These are phyloP conservation scores for Metschnikowia dekortorum DNA, from an alignment of 805 yeast genomes.

Conservation along the genomic window DNA sequence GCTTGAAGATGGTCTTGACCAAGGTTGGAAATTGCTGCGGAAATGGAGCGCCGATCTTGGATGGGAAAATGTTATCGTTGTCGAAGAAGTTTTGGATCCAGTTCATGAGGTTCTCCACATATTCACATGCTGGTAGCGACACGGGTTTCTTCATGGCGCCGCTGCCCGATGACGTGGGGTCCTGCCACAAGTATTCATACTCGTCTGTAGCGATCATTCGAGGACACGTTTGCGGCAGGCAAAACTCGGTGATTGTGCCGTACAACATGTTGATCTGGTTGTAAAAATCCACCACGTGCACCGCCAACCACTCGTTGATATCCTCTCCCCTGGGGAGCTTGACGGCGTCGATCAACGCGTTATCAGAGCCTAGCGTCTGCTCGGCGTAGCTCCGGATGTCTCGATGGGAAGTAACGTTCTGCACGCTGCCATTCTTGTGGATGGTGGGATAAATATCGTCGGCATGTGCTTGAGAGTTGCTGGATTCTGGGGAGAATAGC, in stretches of 20 bases:
- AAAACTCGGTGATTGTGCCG: slow-evolving; percentile 92
- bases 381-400: slow-evolving; percentile 88
- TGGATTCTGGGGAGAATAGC: slow-evolving; percentile 7
- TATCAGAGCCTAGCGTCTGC: slow-evolving; percentile 89
- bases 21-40: slow-evolving; percentile 76
- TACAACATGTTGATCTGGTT: slow-evolving; percentile 95
- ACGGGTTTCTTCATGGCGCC: slow-evolving; percentile 61
- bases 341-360: slow-evolving; percentile 88
- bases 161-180: slow-evolving; percentile 38
- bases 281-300: slow-evolving; percentile 95
- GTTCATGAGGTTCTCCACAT: slow-evolving; percentile 86
- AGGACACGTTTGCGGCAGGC: slow-evolving; percentile 94
- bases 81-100: slow-evolving; percentile 95
- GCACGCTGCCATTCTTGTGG: slow-evolving; percentile 21
- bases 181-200: slow-evolving; percentile 97
- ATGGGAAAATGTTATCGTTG: slow-evolving; percentile 85
- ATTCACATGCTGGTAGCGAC: slow-evolving; percentile 89
- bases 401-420: slow-evolving; percentile 50
- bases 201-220: slow-evolving; percentile 97
- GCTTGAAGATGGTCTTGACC: slow-evolving; percentile 81
- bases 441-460: slow-evolving; percentile 26
- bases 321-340: slow-evolving; percentile 91
- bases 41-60: slow-evolving; percentile 87
- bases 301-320: slow-evolving; percentile 91
- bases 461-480: not conserved